Conservation (phyloP, 2,329 filamentous ascomycete genomes). For the Cercospora zeae-maydis region DNA sequence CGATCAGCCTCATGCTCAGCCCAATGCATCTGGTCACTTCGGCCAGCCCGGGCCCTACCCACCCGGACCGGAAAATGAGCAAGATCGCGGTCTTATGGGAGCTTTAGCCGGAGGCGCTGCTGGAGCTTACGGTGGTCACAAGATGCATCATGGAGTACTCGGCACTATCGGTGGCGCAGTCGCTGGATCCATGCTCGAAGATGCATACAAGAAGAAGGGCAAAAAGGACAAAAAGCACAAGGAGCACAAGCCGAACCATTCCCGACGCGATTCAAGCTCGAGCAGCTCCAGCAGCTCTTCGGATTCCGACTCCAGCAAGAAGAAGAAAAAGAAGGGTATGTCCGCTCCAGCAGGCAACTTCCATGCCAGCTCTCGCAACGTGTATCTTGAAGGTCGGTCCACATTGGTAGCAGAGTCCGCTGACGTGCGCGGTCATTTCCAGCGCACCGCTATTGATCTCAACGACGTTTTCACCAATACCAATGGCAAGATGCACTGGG, state of each 20-base stretch:
- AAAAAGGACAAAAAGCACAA: slow-evolving; percentile 36
- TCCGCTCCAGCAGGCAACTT: slow-evolving; percentile 39
- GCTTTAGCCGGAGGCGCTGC: slow-evolving; percentile 56
- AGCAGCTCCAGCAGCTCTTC: slow-evolving; percentile 24
- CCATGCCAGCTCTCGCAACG: slow-evolving; percentile 33
- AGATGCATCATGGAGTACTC: slow-evolving; percentile 55
- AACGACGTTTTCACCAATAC: slow-evolving; percentile 41
- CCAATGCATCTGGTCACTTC: slow-evolving; percentile 13
- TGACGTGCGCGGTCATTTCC: slow-evolving; percentile 34
- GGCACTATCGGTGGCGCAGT: slow-evolving; percentile 57
- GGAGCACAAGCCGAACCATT: slow-evolving; percentile 14
- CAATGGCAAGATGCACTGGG: slow-evolving; percentile 39
- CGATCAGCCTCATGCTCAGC: slow-evolving; percentile 20
- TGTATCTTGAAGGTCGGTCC: slow-evolving; percentile 37
- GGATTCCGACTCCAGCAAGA: slow-evolving; percentile 19
- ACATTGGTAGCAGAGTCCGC: slow-evolving; percentile 40
- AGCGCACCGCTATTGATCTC: slow-evolving; percentile 36
- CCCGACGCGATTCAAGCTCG: slow-evolving; percentile 17
- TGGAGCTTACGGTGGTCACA: slow-evolving; percentile 55
- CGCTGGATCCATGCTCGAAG: slow-evolving; percentile 53
- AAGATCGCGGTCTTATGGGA: slow-evolving; percentile 55
- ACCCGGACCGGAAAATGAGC: slow-evolving; percentile 34
- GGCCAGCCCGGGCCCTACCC: slow-evolving; percentile 16
- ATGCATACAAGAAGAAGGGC: slow-evolving; percentile 48
- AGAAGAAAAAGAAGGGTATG: slow-evolving; percentile 18